Evolutionary conservation across 495 filamentous ascomycete genomes (phyloP).

Genomic region (Cercophora samala): DNA sequence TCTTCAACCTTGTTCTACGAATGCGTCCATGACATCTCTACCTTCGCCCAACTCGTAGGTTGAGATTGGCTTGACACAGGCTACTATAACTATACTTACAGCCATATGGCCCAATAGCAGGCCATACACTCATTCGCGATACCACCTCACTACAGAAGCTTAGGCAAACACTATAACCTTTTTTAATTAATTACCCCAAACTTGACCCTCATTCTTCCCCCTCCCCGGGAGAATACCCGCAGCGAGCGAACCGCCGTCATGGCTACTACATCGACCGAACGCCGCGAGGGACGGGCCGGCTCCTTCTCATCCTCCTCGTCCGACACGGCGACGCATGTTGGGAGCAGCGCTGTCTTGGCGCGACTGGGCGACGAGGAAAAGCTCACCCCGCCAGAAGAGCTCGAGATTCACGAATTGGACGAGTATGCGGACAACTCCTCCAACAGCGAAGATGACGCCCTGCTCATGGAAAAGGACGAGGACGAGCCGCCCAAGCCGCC

Average conservation of each 20-base stretch:
- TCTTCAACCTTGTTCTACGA: background rate
- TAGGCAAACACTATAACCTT: background rate
- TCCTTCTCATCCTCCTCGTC: constrained; percentile 40
- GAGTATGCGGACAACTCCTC: background rate
- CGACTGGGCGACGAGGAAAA: constrained; percentile 23
- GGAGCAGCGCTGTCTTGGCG: constrained; percentile 14
- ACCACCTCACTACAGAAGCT: background rate
- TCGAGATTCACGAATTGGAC: constrained; percentile 21
- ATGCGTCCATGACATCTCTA: background rate
- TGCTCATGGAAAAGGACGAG: constrained; percentile 26
- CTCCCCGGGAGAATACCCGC: too few relatives aligned
- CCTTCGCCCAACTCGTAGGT: constrained; percentile 2
- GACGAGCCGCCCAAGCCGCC: background rate
- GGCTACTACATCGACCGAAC: constrained; percentile 6
- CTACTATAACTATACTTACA: background rate
- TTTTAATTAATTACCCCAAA: background rate
- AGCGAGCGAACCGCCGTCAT: background rate
- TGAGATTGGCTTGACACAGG: background rate
- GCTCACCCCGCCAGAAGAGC: constrained; percentile 28
- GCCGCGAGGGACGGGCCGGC: constrained; percentile 25
- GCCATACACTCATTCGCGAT: background rate
- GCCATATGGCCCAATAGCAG: background rate
- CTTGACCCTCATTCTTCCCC: too few relatives aligned
- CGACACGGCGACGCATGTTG: constrained; percentile 27
- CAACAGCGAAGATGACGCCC: constrained; percentile 38